phyloP scores from a whole-genome alignment of 192 early-diverging fungal genomes.

The Powellomyces hirtus region DNA sequence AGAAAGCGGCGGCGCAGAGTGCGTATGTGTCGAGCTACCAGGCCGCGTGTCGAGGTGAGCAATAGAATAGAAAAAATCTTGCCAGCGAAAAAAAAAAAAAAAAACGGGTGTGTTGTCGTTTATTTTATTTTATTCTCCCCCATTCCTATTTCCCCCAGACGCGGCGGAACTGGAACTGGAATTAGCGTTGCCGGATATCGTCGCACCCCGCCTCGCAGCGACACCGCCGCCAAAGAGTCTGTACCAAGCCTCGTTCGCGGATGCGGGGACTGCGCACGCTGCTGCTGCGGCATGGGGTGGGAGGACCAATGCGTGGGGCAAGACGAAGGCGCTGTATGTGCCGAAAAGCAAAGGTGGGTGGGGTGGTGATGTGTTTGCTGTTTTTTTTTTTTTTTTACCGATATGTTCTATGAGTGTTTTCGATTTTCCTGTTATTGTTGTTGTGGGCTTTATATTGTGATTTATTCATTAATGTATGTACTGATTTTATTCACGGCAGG shows the following conservation, averaged over 20 bases:
- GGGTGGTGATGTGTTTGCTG: neutral
- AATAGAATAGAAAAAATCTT: too few relatives aligned
- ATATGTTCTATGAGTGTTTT: too few relatives aligned
- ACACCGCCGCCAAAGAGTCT: neutral
- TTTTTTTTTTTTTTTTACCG: neutral
- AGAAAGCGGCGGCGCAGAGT: neutral
- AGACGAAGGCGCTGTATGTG: conserved; percentile 18
- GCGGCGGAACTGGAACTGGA: too few relatives aligned
- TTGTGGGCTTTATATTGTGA: neutral
- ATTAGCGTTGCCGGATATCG: conserved; percentile 3
- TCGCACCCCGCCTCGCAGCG: neutral
- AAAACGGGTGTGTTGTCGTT: too few relatives aligned
- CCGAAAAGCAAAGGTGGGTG: conserved; percentile 10
- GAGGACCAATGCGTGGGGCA: conserved; percentile 27
- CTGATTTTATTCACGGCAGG: neutral
- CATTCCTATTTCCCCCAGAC: too few relatives aligned
- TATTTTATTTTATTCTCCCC: neutral
- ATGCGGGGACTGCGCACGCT: neutral
- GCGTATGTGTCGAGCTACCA: conserved; percentile 8
- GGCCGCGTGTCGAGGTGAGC: conserved; percentile 2
- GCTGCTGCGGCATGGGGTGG: neutral
- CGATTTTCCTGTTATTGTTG: neutral
- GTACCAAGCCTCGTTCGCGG: conserved; percentile 1
- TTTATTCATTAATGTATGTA: neutral
- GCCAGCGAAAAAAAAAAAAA: too few relatives aligned